phyloP scores from a whole-genome alignment of 345 rosid genomes.

The Reutealis trisperma region DNA sequence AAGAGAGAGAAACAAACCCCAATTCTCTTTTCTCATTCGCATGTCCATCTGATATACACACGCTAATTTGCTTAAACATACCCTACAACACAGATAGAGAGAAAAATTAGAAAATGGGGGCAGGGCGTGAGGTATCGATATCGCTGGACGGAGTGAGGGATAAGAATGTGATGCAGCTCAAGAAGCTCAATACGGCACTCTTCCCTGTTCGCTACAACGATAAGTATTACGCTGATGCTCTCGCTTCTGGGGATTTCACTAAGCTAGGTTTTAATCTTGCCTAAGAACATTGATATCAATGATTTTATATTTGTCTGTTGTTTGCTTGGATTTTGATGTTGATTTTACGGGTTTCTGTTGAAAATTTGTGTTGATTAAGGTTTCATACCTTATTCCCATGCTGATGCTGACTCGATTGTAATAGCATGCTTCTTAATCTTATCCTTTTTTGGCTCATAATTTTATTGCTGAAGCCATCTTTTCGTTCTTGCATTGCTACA shows the following conservation, averaged over 20 bases:
- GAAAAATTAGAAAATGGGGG: constrained; percentile 50
- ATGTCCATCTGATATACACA: background rate
- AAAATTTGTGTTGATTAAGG: no score
- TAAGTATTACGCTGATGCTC: constrained; percentile 85
- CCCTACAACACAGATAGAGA: background rate
- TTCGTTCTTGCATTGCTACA: background rate
- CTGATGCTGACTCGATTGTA: background rate
- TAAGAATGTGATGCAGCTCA: constrained; percentile 97
- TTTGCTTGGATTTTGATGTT: background rate
- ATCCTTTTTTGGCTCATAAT: background rate
- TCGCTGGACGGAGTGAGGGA: constrained; percentile 92
- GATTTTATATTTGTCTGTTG: background rate
- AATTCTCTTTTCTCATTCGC: background rate
- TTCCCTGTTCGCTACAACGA: constrained; percentile 96
- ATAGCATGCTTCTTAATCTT: background rate
- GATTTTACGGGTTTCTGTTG: background rate
- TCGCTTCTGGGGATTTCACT: constrained; percentile 86
- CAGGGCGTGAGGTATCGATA: constrained; percentile 68
- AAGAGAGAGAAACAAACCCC: no score
- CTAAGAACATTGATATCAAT: background rate
- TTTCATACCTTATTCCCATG: background rate
- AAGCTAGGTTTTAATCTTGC: constrained; percentile 62
- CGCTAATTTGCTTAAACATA: background rate
- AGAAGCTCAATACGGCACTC: constrained; percentile 87
- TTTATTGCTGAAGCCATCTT: background rate